Base-by-base conservation (phyloP, 2,329 filamentous ascomycete species). In the Diplodia scrobiculata region DNA sequence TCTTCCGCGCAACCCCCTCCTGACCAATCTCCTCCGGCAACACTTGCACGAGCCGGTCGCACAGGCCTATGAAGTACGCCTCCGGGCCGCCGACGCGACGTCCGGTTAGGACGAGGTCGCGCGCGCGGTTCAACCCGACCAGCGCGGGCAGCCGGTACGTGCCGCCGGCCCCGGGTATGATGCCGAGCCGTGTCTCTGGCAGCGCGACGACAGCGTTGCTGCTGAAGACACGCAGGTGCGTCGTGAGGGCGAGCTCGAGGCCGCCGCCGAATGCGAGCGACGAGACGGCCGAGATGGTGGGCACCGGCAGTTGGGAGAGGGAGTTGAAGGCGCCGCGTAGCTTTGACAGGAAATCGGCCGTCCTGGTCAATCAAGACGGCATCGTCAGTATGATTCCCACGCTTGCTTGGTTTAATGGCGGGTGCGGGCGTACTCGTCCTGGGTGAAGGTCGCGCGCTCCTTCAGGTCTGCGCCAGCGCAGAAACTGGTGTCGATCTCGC, bases 391-490 rank as follows among this genome's bases (percentile, higher is more conserved):
- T 47, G 38, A 27, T n/a, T 48, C 19, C 70, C 68, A 66, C 25
- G 17, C 27, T 58, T 60, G 54, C 71, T 21, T 14, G 34, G 10
- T 3, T 11, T 11, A 25, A 21, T 17, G 7, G 38, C 10, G 29
- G 25, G 29, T 29, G 32, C 50, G n/a, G 41, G 78, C 86, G 68
- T 77, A 96, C 92, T 97, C 90, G 72, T 92, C 86, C 68, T 83
- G 84, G 0, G 86, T 89, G 78, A 97, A 95, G 3, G 84, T 86
- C 67, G 85, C 84, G 32, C 94, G 83, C 82, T 97, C 94, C 76
- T 97, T 98, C 73, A 99, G 79, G 75, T 99, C 95, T 3, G 95
- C 95, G 45, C 95, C 95, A 0, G 95, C 92, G 78, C 95, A 99
- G 78, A 99, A 99, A 72, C 88, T 90, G 27, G 86, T 83, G 71